Percentiles rank a stretch among this genome's conserved stretches.
Conservation (phyloP, 768 basidiomycete species). For the Scleroderma bovista region DNA sequence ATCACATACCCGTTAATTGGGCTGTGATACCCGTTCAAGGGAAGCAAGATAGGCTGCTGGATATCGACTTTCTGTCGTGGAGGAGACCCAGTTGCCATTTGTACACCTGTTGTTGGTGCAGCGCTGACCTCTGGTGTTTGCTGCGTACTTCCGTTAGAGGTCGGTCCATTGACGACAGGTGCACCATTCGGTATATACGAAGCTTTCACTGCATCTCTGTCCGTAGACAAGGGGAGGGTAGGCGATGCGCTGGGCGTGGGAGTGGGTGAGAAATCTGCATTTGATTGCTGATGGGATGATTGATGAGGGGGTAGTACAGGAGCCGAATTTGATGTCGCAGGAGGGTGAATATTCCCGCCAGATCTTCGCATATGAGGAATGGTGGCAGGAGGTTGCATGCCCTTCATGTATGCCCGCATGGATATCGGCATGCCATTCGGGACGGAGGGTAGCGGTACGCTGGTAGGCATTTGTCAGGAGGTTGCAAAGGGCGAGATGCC, state of each 20-base stretch:
- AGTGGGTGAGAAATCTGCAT: not conserved
- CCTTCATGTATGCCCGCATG: constrained; percentile 53
- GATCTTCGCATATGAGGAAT: constrained; percentile 55
- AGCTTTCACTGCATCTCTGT: no score
- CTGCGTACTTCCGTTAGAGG: no score
- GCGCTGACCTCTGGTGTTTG: no score
- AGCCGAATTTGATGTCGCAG: not conserved
- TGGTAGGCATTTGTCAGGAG: constrained; percentile 15
- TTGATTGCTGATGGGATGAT: not conserved
- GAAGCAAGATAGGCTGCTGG: no score
- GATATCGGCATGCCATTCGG: constrained; percentile 51
- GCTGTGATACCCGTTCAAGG: no score
- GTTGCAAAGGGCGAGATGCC: constrained; percentile 22
- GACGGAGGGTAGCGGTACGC: constrained; percentile 20
- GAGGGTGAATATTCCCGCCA: constrained; percentile 28
- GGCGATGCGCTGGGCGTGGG: not conserved
- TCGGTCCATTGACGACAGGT: no score
- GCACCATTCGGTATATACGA: no score
- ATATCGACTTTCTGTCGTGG: no score
- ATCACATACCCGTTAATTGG: no score
- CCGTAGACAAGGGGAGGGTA: not conserved
- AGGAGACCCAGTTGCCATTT: no score
- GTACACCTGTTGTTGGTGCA: no score
- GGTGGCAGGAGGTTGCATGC: constrained; percentile 42
- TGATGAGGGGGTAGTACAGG: not conserved